Percentiles rank a stretch among this genome's conserved stretches.
These are phyloP conservation scores for Theobroma cacao DNA, from an alignment of 345 rosid species.

Conservation along the genomic window DNA sequence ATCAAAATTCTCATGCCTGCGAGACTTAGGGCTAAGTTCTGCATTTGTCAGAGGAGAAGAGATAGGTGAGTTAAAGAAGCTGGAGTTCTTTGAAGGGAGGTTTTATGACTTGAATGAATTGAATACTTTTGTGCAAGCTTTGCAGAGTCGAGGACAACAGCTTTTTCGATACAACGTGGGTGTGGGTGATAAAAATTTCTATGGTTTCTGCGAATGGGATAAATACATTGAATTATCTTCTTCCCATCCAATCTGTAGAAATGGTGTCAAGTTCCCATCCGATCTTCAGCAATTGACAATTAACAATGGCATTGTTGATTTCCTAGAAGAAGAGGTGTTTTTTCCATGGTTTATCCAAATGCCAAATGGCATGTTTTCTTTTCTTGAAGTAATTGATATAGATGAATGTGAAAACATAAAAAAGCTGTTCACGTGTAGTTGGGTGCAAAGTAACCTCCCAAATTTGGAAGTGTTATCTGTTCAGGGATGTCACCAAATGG, in stretches of 20 bases:
- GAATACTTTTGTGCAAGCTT: not conserved
- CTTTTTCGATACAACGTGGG: not conserved
- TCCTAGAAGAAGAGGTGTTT: not conserved
- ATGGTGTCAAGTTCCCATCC: not conserved
- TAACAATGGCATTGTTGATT: not conserved
- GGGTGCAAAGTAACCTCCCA: too few relatives aligned
- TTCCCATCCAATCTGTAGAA: too few relatives aligned
- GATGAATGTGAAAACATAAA: not conserved
- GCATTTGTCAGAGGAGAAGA: constrained; percentile 3
- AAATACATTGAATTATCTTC: not conserved
- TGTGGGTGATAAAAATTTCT: too few relatives aligned
- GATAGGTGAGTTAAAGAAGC: constrained; percentile 3
- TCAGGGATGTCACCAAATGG: not conserved
- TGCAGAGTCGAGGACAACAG: not conserved
- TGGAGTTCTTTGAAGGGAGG: not conserved
- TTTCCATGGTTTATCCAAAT: not conserved
- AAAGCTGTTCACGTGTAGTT: too few relatives aligned
- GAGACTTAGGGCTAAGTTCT: not conserved
- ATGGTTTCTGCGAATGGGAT: too few relatives aligned
- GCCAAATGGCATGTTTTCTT: not conserved
- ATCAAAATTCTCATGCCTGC: not conserved
- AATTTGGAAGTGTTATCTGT: not conserved
- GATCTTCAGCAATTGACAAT: not conserved
- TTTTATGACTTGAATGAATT: not conserved
- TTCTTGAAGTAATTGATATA: not conserved